Base-by-base conservation (phyloP, 2,329 filamentous ascomycete genomes). In the Sarocladiaceae sp. region DNA sequence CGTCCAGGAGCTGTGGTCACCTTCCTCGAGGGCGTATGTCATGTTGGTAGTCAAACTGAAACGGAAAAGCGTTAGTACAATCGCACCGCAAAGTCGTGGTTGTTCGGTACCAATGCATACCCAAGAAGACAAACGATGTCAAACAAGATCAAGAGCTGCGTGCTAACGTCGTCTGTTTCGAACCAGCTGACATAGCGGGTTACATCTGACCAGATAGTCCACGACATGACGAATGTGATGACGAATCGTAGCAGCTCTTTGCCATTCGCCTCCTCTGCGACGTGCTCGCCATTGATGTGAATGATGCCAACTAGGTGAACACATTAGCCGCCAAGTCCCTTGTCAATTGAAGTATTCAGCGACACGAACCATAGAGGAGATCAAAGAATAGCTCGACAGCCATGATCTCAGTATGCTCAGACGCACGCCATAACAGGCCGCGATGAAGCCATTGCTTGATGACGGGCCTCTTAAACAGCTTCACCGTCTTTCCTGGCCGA, bases 391-490 rank as follows among this genome's bases (percentile, higher is more conserved):
- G 74, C 62, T 86, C 83, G 59, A 84, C 85, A 15, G 74, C 77
- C 57, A 79, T 79, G 5, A 85, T 80, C 63, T 84, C 76, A n/a
- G 82, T 79, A 18, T 72, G 68, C 49, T 78, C 76, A 7, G 73
- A 74, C 2, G 80, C 77, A 48, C 83, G 72, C 83, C 83, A 86
- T 7, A 87, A 65, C 12, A 86, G 71, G 0, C 82, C 82, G 54
- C 80, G 80, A 61, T 86, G 82, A 59, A 85, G 85, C 66, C 85
- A 86, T 66, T 86, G 83, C 53, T 82, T 73, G 3, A 86, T 72
- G 6, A 80, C 75, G 0, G 83, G 83, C 55, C 73, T 75, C 61
- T 79, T 79, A 62, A 80, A 82, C 53, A 86, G 66, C 60, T 76
- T 78, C 60, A 84, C 74, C 1, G 75, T 71, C 46, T 65, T 52